phyloP scores from a whole-genome alignment of 495 filamentous ascomycete genomes.

The Filosporella fistucella region DNA sequence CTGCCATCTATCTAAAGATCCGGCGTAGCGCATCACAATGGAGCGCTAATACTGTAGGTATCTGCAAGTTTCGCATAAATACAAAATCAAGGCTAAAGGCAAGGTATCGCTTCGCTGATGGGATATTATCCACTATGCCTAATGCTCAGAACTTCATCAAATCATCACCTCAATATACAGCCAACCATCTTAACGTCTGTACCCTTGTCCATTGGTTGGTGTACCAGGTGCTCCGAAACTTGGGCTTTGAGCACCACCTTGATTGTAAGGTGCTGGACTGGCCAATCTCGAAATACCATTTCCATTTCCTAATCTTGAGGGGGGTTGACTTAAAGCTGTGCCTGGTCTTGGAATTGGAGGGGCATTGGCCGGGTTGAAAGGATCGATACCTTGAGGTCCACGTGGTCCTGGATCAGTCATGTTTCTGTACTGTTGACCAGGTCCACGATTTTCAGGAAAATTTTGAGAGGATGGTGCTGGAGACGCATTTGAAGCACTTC shows the following conservation, averaged over 20 bases:
- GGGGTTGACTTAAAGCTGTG: neutral
- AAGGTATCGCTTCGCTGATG: too few relatives aligned
- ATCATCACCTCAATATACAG: too few relatives aligned
- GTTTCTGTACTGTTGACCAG: conserved; percentile 38
- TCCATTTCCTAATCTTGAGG: conserved; percentile 3
- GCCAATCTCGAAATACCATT: conserved; percentile 9
- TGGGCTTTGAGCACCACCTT: conserved; percentile 8
- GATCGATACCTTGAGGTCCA: conserved; percentile 11
- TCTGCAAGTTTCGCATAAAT: too few relatives aligned
- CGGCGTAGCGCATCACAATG: too few relatives aligned
- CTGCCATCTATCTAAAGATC: too few relatives aligned
- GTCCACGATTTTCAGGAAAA: conserved; percentile 27
- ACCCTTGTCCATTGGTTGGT: neutral
- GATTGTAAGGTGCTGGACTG: conserved; percentile 21
- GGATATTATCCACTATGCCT: too few relatives aligned
- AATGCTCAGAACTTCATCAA: too few relatives aligned
- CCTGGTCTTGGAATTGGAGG: conserved; percentile 9
- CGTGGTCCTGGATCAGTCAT: conserved; percentile 44
- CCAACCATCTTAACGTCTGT: conserved; percentile 11
- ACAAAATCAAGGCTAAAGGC: too few relatives aligned
- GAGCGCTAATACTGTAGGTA: too few relatives aligned
- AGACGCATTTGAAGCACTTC: conserved; percentile 22
- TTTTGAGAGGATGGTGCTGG: conserved; percentile 32
- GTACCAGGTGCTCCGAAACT: conserved; percentile 1
- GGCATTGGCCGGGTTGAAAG: conserved; percentile 9